phyloP scores from a whole-genome alignment of 805 yeast species.

The Metschnikowia shivogae region DNA sequence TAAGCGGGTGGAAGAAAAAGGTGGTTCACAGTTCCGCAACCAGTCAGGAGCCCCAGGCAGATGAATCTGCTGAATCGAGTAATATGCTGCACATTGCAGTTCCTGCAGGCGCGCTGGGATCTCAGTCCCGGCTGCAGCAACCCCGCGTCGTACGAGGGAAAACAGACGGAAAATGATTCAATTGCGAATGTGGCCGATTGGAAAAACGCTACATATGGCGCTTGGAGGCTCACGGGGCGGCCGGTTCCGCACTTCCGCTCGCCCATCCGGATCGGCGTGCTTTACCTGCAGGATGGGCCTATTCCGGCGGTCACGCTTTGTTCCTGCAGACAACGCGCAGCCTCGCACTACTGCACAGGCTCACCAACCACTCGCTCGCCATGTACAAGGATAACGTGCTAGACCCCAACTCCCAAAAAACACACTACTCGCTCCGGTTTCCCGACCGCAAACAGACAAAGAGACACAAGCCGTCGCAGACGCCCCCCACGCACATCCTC shows the following conservation, averaged over 20 bases:
- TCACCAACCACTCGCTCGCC: neutral
- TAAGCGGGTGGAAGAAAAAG: neutral
- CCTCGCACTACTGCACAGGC: too few species aligned
- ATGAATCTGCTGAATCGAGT: slow-evolving; percentile 2
- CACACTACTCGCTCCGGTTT: slow-evolving; percentile 30
- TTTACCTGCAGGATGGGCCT: too few species aligned
- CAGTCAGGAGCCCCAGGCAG: slow-evolving; percentile 1
- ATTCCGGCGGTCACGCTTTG: too few species aligned
- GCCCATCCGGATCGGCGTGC: too few species aligned
- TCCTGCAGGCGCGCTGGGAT: neutral
- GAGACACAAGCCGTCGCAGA: neutral
- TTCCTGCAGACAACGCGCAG: too few species aligned
- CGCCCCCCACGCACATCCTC: slow-evolving; percentile 6
- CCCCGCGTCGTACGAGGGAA: neutral
- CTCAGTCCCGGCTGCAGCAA: neutral
- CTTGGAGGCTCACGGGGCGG: too few species aligned
- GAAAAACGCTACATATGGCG: too few species aligned
- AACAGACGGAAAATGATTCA: too few species aligned
- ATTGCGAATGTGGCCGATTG: too few species aligned
- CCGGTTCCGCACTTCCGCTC: too few species aligned
- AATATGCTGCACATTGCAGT: neutral
- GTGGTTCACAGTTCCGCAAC: neutral
- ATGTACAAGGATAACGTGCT: slow-evolving; percentile 6
- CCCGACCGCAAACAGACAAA: slow-evolving; percentile 1
- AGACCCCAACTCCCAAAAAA: slow-evolving; percentile 24